phyloP scores from a whole-genome alignment of 2,329 filamentous ascomycete species.

The Colletotrichum tropicale region DNA sequence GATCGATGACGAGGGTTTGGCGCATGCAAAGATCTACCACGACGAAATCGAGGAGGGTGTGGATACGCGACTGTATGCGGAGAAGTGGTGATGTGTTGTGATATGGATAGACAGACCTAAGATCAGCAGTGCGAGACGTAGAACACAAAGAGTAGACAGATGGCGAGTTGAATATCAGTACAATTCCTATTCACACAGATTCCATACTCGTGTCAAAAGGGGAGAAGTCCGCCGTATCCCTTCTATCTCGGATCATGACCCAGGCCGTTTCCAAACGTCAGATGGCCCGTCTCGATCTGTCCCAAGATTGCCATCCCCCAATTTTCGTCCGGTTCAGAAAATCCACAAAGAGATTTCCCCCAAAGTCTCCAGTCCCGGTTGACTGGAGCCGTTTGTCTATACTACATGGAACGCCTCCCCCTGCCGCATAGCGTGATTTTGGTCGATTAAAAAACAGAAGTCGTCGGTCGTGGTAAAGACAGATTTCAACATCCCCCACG shows the following conservation, averaged over 20 bases:
- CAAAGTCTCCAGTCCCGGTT: neutral
- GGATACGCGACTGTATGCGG: neutral
- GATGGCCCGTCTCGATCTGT: neutral
- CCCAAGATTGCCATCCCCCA: neutral
- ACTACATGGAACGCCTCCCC: slow-evolving; percentile 20
- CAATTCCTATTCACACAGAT: slow-evolving; percentile 17
- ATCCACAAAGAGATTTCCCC: neutral
- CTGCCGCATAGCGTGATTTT: neutral
- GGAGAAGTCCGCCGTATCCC: neutral
- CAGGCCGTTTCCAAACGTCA: neutral
- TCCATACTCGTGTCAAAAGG: neutral
- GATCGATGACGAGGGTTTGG: slow-evolving; percentile 65
- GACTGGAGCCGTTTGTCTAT: slow-evolving; percentile 6
- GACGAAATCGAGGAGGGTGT: slow-evolving; percentile 22
- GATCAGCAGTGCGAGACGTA: neutral
- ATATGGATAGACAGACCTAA: neutral
- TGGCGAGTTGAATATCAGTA: slow-evolving; percentile 5
- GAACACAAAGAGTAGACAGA: neutral
- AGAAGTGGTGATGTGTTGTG: neutral
- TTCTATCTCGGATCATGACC: neutral
- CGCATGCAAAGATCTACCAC: slow-evolving; percentile 62
- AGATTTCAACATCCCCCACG: neutral
- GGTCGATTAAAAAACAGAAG: neutral
- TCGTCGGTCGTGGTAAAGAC: neutral
- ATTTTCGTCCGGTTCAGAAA: neutral